phyloP scores from a whole-genome alignment of 2,329 filamentous ascomycete species.

The Diaporthe sp. region DNA sequence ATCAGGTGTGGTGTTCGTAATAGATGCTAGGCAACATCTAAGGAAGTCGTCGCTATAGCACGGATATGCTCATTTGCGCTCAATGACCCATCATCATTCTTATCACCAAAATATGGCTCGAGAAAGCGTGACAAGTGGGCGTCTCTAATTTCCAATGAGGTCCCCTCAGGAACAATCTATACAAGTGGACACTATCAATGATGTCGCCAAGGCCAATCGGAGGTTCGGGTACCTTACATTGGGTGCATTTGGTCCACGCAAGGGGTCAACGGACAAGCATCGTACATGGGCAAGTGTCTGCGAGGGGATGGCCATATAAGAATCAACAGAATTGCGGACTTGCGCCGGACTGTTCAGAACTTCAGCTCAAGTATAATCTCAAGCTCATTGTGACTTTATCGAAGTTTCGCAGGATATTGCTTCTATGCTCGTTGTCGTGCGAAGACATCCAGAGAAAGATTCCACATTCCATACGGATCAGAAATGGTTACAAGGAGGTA shows the following conservation, averaged over 20 bases:
- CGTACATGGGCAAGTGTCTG: neutral
- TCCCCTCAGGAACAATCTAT: too few relatives aligned
- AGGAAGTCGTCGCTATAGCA: neutral
- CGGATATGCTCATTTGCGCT: neutral
- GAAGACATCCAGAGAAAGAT: too few relatives aligned
- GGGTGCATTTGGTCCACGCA: neutral
- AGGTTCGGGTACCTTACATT: neutral
- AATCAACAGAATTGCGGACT: neutral
- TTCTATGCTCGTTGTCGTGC: neutral
- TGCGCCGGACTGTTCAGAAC: rapidly evolving
- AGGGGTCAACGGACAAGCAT: neutral
- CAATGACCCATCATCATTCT: neutral
- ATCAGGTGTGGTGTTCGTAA: neutral
- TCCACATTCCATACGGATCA: neutral
- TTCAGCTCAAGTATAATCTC: neutral
- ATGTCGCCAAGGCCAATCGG: neutral
- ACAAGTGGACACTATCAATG: neutral
- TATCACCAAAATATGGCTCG: neutral
- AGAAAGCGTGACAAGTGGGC: neutral
- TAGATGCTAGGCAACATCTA: too few relatives aligned
- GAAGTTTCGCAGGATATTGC: neutral
- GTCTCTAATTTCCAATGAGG: neutral
- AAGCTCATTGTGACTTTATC: neutral
- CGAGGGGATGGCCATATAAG: neutral
- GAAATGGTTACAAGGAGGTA: neutral